These are phyloP conservation scores for Rhododendron simsii DNA, from an alignment of 148 eudicot genomes.

Conservation along the genomic window DNA sequence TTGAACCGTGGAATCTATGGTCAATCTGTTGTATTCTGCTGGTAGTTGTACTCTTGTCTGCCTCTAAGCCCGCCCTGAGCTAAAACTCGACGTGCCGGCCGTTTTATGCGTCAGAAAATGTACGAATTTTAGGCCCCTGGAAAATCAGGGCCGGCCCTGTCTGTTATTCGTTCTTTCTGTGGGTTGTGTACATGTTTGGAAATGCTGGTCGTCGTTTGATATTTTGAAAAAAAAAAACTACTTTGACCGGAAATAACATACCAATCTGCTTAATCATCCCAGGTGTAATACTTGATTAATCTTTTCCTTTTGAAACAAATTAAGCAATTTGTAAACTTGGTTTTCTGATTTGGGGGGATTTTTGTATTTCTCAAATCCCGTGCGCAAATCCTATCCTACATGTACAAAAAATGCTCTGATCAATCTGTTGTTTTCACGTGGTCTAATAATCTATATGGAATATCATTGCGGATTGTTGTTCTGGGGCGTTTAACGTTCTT, in stretches of 20 bases:
- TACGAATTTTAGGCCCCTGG: not conserved
- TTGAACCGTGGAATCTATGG: not conserved
- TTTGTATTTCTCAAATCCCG: too few species aligned
- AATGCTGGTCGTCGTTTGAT: too few species aligned
- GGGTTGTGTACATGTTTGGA: not conserved
- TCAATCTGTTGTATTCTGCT: not conserved
- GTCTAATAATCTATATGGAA: not conserved
- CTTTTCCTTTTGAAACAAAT: not conserved
- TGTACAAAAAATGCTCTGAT: too few species aligned
- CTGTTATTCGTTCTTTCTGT: not conserved
- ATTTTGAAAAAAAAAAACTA: too few species aligned
- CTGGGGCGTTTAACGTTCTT: not conserved
- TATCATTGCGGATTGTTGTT: not conserved
- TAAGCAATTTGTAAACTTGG: not conserved
- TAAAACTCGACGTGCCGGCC: not conserved
- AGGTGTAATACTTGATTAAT: not conserved
- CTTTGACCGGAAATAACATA: not conserved
- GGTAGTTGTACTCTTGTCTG: not conserved
- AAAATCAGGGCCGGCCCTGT: not conserved
- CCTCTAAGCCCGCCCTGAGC: not conserved
- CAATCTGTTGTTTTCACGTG: too few species aligned
- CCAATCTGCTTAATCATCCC: not conserved
- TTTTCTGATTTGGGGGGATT: not conserved
- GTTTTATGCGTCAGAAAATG: not conserved
- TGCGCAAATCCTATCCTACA: too few species aligned